Evolutionary conservation across 257 asterid species (phyloP).

Genomic region (Solanum habrochaites): DNA sequence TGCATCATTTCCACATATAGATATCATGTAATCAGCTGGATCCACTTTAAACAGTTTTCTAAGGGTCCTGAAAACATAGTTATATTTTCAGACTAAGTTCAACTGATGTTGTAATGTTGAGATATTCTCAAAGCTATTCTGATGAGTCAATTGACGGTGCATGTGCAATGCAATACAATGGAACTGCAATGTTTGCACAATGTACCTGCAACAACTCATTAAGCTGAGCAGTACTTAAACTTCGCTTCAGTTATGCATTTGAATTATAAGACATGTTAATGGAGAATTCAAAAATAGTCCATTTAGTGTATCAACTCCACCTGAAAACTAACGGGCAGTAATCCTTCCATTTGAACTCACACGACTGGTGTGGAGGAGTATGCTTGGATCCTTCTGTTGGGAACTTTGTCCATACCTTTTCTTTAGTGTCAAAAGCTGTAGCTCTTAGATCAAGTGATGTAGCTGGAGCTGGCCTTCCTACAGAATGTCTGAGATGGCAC

Average conservation of each 20-base stretch:
- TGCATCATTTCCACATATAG: constrained; percentile 87
- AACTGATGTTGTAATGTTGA: not conserved
- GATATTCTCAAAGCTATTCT: not conserved
- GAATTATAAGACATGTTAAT: not conserved
- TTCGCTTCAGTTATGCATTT: not conserved
- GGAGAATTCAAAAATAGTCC: not conserved
- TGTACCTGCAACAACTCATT: not conserved
- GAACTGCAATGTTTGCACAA: not conserved
- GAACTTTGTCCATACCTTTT: constrained; percentile 74
- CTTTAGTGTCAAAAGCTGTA: constrained; percentile 59
- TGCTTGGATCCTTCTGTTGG: constrained; percentile 85
- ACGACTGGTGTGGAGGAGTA: constrained; percentile 86
- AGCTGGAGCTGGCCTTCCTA: constrained; percentile 70
- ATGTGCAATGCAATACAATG: not conserved
- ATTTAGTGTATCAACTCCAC: constrained; percentile 24
- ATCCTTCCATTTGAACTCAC: constrained; percentile 92
- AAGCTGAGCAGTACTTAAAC: not conserved
- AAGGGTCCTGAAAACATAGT: constrained; percentile 49
- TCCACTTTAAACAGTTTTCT: constrained; percentile 84
- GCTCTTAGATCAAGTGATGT: constrained; percentile 57
- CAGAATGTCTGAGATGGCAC: constrained; percentile 63
- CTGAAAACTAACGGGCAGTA: constrained; percentile 90
- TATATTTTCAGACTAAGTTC: not conserved
- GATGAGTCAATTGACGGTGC: not conserved
- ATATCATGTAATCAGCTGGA: constrained; percentile 93